Base-by-base conservation (phyloP, 2,329 filamentous ascomycete species). In the Xylariaceae sp. region DNA sequence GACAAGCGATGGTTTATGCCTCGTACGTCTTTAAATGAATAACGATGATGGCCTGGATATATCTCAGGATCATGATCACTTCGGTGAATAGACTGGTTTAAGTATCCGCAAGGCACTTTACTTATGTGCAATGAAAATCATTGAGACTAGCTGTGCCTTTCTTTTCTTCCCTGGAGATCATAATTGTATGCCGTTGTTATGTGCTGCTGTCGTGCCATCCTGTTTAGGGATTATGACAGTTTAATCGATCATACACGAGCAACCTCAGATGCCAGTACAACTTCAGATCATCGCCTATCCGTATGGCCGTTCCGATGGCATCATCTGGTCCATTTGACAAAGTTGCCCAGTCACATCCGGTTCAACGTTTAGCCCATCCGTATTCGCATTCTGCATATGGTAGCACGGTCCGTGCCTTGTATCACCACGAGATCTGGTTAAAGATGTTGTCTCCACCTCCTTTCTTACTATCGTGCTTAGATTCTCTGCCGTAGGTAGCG, bases 371-470 rank as follows among this genome's bases (percentile, higher is more conserved):
- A 27, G 21, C 27, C 9, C 30, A 9, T 27, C 1, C 26, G 26
- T n/a, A 42, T 15, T 32, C 29, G 15, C 43, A 42, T 37, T 27
- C 11, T 20, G 15, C 16, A 36, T 41, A 3, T 8, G 6, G 18
- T 4, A 44, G 32, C 18, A 47, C 2, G 13, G 29, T 29, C 9
- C 11, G 21, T 27, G 9, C 11, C 15, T 7, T 18, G 4, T 4
- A 24, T 56, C 43, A 58, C 56, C 56, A 58, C n/a, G 24, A 43
- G 36, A 58, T 43, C 20, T 35, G 30, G 30, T 35, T 44, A 41
- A 58, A 41, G 24, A 43, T 3, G 18, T 43, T 29, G 2, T 18
- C 37, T 16, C 16, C 18, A 7, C 15, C n/a, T 40, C 11, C 32
- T 11, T 32, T 26, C 13, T 27, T 21, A 6, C 27, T n/a, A 8